phyloP scores from a whole-genome alignment of 768 basidiomycete species.

The Amanita jacksonii region DNA sequence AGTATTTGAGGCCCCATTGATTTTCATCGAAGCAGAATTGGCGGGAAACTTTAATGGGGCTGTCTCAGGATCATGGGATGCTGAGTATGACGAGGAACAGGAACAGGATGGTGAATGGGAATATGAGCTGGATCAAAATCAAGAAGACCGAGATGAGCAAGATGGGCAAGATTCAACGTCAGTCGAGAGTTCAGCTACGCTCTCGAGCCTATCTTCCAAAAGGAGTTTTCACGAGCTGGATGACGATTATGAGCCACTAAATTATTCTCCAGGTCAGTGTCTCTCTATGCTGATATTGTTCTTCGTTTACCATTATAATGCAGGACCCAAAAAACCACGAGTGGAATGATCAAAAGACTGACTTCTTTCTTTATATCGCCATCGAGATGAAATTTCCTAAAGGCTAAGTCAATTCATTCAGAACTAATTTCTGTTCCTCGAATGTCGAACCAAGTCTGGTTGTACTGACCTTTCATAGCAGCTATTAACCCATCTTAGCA shows the following conservation, averaged over 20 bases:
- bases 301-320: background rate
- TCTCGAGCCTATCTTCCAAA: conserved; percentile 49
- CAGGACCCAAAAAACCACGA: conserved; percentile 4
- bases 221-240: conserved; percentile 41
- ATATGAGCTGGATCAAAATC: conserved; percentile 17
- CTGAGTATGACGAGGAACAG: conserved; percentile 24
- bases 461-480: background rate
- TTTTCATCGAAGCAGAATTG: too few species aligned
- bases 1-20: too few species aligned
- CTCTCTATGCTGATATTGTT: background rate
- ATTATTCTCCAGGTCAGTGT: conserved; percentile 36
- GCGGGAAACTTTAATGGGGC: conserved; percentile 2
- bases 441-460: background rate
- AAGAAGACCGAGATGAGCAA: conserved; percentile 18
- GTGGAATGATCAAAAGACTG: background rate
- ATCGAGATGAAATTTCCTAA: background rate
- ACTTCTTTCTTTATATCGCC: too few species aligned
- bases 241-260: conserved; percentile 21
- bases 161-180: conserved; percentile 31
- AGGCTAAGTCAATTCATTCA: conserved; percentile 1
- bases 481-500: background rate
- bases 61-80: conserved; percentile 9
- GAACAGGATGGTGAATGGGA: conserved; percentile 37
- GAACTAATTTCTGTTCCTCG: background rate
- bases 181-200: conserved; percentile 43